Conservation (phyloP, 2,329 filamentous ascomycete species). For the Fusarium sp. region DNA sequence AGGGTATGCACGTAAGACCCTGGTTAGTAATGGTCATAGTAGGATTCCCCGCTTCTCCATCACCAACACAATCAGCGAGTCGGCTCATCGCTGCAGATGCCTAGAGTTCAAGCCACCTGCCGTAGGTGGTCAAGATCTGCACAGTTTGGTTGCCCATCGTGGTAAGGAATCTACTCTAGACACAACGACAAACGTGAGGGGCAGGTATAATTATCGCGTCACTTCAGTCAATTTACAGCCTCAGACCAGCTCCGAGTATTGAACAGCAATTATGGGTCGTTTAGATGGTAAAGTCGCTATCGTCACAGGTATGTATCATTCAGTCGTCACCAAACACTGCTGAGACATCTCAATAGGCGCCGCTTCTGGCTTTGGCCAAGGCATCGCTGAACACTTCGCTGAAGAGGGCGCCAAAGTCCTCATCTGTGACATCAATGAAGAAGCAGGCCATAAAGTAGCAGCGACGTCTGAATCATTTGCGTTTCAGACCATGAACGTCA, state of each 20-base stretch:
- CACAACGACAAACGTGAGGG: not conserved
- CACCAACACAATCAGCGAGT: not conserved
- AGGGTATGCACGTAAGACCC: not conserved
- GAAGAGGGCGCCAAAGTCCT: constrained; percentile 13
- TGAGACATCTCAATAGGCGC: constrained; percentile 3
- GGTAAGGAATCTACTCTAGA: not conserved
- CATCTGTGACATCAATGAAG: constrained; percentile 4
- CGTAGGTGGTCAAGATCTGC: constrained; percentile 4
- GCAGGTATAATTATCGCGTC: not conserved
- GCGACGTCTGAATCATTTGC: not conserved
- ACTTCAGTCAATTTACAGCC: not conserved
- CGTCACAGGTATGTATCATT: not conserved
- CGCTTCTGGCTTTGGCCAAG: constrained; percentile 27
- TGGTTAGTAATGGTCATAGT: constrained; percentile 13
- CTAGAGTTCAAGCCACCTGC: constrained; percentile 3
- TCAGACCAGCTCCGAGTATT: too few species aligned
- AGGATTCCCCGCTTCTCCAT: constrained; percentile 8
- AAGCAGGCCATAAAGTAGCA: not conserved
- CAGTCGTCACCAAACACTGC: fast-evolving
- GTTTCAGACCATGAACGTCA: constrained; percentile 14
- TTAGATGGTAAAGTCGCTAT: constrained; percentile 25
- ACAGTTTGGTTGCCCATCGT: too few species aligned
- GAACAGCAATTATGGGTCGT: not conserved
- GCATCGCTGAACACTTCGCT: constrained; percentile 17
- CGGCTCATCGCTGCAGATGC: not conserved